Percentiles rank a stretch among this genome's conserved stretches.
These are phyloP conservation scores for Blastobotrys niveus DNA, from an alignment of 1,139 yeast genomes.

Conservation along the genomic window DNA sequence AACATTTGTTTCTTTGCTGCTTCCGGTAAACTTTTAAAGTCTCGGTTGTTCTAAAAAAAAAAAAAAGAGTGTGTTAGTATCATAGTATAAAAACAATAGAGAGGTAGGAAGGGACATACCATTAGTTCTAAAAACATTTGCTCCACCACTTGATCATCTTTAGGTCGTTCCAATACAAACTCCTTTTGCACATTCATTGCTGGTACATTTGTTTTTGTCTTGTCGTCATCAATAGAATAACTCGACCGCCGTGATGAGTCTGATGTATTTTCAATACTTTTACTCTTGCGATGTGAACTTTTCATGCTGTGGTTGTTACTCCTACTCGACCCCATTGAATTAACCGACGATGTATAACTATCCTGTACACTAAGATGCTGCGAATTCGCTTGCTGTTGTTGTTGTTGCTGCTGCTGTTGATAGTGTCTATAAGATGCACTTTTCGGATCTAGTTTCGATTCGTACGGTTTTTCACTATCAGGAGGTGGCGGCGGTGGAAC, in stretches of 20 bases:
- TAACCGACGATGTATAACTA: slow-evolving; percentile 3
- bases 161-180: slow-evolving; percentile 30
- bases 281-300: slow-evolving; percentile 13
- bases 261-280: slow-evolving; percentile 14
- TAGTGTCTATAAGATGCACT: slow-evolving; percentile 1
- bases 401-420: background rate
- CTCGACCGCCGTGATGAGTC: slow-evolving; percentile 15
- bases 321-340: slow-evolving; percentile 8
- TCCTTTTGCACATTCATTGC: slow-evolving; percentile 20
- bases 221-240: slow-evolving; percentile 19
- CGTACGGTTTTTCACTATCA: slow-evolving; percentile 8
- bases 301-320: slow-evolving; percentile 6
- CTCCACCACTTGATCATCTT: slow-evolving; percentile 33
- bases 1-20: slow-evolving; percentile 75
- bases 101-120: slow-evolving; percentile 19
- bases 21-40: slow-evolving; percentile 71
- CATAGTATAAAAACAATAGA: background rate
- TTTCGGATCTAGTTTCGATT: slow-evolving; percentile 8
- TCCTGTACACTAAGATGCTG: background rate
- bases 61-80: background rate
- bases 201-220: slow-evolving; percentile 19
- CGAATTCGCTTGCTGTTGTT: too few species aligned
- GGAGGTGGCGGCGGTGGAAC: slow-evolving; percentile 10
- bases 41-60: slow-evolving; percentile 63
- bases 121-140: slow-evolving; percentile 35